Evolutionary conservation across 306 rosid genomes (phyloP).

Genomic region (Leucaena leucocephala): DNA sequence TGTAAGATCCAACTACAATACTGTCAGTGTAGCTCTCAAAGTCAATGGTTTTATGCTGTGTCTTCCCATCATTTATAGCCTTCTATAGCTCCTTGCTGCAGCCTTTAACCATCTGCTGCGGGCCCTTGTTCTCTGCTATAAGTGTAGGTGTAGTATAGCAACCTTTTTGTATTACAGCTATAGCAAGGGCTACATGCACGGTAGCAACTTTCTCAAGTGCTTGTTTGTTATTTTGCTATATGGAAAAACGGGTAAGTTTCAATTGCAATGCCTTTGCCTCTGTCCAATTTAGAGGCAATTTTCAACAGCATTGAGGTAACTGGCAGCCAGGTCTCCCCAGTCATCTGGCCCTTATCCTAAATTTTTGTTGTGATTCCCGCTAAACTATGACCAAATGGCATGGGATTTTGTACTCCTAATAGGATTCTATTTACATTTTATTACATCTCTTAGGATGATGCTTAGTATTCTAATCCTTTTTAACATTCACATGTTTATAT

Average conservation of each 20-base stretch:
- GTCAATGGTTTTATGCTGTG: conserved; percentile 18
- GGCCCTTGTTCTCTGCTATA: background rate
- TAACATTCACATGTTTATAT: background rate
- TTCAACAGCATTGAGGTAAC: background rate
- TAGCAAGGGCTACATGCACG: conserved; percentile 9
- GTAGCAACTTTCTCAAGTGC: background rate
- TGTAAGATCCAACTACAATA: conserved; percentile 23
- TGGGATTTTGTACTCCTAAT: background rate
- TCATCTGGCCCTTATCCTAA: background rate
- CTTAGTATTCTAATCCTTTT: background rate
- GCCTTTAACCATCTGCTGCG: background rate
- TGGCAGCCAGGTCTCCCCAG: background rate
- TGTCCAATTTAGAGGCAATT: background rate
- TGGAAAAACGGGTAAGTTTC: background rate
- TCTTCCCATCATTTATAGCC: conserved; percentile 12
- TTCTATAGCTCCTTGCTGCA: background rate
- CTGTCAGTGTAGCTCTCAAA: background rate
- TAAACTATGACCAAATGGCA: background rate
- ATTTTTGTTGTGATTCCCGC: background rate
- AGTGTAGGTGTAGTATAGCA: background rate
- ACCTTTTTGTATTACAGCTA: background rate
- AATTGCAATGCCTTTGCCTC: background rate
- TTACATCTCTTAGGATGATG: background rate
- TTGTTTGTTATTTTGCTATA: background rate
- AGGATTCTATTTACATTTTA: background rate